These are phyloP conservation scores for Polytrichum commune DNA, from an alignment of 225 moss, liverwort and hornwort species.

Conservation along the genomic window DNA sequence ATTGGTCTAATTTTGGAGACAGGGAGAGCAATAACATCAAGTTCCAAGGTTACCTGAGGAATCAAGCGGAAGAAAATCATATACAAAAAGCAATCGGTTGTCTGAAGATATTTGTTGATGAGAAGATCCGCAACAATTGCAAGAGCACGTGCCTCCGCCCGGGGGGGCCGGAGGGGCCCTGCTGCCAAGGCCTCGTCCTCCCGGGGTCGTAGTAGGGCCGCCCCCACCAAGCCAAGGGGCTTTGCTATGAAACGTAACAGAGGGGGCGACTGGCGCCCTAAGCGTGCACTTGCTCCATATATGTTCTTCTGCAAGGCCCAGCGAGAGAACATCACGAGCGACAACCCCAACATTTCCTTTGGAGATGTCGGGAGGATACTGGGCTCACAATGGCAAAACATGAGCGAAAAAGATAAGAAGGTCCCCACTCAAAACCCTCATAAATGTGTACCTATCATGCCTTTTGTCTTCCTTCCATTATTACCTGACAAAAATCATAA, in stretches of 20 bases:
- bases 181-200: slow-evolving; percentile 31
- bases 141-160: slow-evolving; percentile 25
- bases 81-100: background rate
- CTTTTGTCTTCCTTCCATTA: too few species aligned
- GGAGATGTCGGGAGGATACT: slow-evolving; percentile 73
- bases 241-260: slow-evolving; percentile 19
- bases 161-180: slow-evolving; percentile 17
- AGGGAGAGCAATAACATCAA: too few species aligned
- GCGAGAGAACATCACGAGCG: slow-evolving; percentile 50
- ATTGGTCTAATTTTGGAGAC: too few species aligned
- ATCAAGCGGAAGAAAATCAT: too few species aligned
- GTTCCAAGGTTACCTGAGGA: too few species aligned
- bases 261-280: slow-evolving; percentile 49
- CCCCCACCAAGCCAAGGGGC: slow-evolving; percentile 8
- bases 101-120: background rate
- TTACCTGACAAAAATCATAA: too few species aligned
- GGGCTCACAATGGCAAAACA: slow-evolving; percentile 71
- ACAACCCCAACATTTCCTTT: slow-evolving; percentile 69
- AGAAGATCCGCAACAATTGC: slow-evolving; percentile 36
- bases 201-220: slow-evolving; percentile 9
- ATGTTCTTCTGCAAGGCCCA: slow-evolving; percentile 88
- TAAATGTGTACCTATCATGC: too few species aligned
- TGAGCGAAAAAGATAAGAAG: slow-evolving; percentile 77
- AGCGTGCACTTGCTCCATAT: slow-evolving; percentile 70
- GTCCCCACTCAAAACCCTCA: slow-evolving; percentile 15